Base-by-base conservation (phyloP, 2,329 filamentous ascomycete species). In the Aspergillus carbonarius region DNA sequence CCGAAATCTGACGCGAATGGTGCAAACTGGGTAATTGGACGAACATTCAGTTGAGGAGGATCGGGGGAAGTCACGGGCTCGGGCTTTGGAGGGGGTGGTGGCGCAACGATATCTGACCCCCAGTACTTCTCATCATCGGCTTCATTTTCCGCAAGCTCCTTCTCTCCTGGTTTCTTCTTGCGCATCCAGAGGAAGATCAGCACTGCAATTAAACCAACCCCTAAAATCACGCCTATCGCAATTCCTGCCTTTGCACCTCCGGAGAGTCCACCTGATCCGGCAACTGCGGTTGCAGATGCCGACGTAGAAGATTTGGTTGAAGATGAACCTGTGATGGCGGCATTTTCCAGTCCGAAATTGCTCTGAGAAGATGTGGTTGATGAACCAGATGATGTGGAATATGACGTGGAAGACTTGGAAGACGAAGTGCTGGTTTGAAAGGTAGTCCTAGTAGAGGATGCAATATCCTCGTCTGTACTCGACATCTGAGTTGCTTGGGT, bases 21-120 rank as follows among this genome's bases (percentile, higher is more conserved):
- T 20, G 91, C 82, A 76, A 96, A 93, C 68, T 95, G 87, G 40
- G 91, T 93, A 50, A 95, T 85, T 2, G 92, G 92, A 51, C 92
- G 88, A 55, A 96, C 82, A 70, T 91, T 96, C 61, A 97, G 83
- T 62, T 88, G 88, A n/a, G 92, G 92, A 46, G 92, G 88, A 34
- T 79, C 83, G 30, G 81, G 60, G 60, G 72, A 67, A 61, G 72
- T 69, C 27, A 75, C 78, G 12, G 78, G 72, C 49, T 72, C 68
- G 50, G 68, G 65, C 18, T 75, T 78, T 25, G 79, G 74, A 40
- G 74, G 69, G 52, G 73, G 73, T 50, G 71, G 64, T 49, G 61
- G 64, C 25, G 71, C 60, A 39, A 71, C 64, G 40, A 64, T 35
- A 67, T 68, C 49, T 70, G 65, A 57, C 60, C 67, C 44, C 67